A percentile compares a stretch with the other conserved stretches of the same genome.
phyloP scores from a whole-genome alignment of 1,139 yeast genomes.

The Hemisphaericaspora xylanilytica region DNA sequence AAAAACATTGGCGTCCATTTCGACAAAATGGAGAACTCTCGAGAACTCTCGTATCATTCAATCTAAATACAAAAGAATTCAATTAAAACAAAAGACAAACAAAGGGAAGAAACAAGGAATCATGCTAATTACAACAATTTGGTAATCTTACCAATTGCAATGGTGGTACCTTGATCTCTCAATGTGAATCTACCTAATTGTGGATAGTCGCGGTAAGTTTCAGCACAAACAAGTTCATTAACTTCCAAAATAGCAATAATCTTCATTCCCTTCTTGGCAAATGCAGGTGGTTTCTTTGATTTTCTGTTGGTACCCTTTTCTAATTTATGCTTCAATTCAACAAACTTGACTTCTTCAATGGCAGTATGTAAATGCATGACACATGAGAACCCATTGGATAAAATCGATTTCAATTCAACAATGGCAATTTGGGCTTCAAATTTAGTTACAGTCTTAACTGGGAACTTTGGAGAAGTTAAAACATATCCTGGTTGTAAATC shows the following conservation, averaged over 20 bases:
- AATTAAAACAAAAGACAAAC: not conserved
- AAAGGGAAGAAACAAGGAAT: not conserved
- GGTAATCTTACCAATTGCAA: conserved; percentile 96
- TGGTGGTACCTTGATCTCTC: conserved; percentile 97
- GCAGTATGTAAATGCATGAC: conserved; percentile 99
- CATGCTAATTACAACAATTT: conserved; percentile 48
- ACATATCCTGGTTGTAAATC: conserved; percentile 91
- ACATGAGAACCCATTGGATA: conserved; percentile 94
- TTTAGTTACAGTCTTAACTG: conserved; percentile 85
- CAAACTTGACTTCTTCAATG: conserved; percentile 86
- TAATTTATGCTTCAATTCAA: conserved; percentile 82
- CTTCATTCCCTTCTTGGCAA: conserved; percentile 99
- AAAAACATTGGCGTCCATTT: too few relatives aligned
- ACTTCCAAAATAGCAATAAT: conserved; percentile 88
- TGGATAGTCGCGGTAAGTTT: conserved; percentile 86
- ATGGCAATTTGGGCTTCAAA: conserved; percentile 97
- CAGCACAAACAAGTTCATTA: conserved; percentile 86
- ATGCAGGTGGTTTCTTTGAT: conserved; percentile 95
- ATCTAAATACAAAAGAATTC: conserved; percentile 1
- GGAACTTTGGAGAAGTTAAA: conserved; percentile 77
- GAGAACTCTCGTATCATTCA: not conserved
- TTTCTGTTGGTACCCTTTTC: conserved; percentile 96
- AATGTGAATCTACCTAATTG: conserved; percentile 97
- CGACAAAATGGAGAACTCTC: too few relatives aligned
- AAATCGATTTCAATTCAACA: conserved; percentile 90